phyloP scores from a whole-genome alignment of 1,284 basidiomycete species.

The Moesziomyces sp. region DNA sequence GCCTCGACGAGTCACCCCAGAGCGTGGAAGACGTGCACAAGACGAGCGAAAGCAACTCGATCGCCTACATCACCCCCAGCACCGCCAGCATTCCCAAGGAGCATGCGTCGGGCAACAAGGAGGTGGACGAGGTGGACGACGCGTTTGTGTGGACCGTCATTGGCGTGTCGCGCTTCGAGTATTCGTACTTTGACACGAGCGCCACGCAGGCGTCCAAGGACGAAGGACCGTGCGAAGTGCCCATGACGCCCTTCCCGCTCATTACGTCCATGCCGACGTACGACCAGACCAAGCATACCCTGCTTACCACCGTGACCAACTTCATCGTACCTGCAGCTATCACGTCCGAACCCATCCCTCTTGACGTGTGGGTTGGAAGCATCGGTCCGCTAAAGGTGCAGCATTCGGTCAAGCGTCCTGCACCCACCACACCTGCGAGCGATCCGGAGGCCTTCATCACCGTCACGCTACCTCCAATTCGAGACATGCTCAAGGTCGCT shows the following conservation, averaged over 20 bases:
- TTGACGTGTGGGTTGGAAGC: constrained; percentile 88
- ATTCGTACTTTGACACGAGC: constrained; percentile 91
- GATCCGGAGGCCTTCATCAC: constrained; percentile 45
- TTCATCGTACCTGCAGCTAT: constrained; percentile 46
- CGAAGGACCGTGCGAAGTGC: constrained; percentile 70
- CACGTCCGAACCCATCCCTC: constrained; percentile 72
- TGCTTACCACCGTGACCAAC: constrained; percentile 78
- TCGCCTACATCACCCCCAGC: constrained; percentile 80
- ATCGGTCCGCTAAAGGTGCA: constrained; percentile 75
- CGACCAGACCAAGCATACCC: constrained; percentile 77
- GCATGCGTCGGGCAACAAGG: constrained; percentile 74
- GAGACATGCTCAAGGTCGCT: constrained; percentile 33
- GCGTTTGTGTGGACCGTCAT: constrained; percentile 95
- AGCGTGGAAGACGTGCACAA: constrained; percentile 69
- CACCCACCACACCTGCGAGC: constrained; percentile 6
- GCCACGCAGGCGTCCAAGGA: constrained; percentile 80
- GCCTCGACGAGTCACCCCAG: constrained; percentile 69
- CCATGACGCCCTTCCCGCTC: constrained; percentile 85
- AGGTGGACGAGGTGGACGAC: constrained; percentile 89
- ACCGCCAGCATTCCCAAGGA: constrained; percentile 77
- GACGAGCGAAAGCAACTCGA: constrained; percentile 77
- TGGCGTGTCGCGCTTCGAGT: constrained; percentile 91
- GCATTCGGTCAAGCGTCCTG: constrained; percentile 16
- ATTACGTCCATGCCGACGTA: constrained; percentile 82
- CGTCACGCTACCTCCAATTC: constrained; percentile 48